Evolutionary conservation across 768 basidiomycete species (phyloP), one percentile per base, ranked within the genome.

Genomic region (Tulasnella sp.): DNA sequence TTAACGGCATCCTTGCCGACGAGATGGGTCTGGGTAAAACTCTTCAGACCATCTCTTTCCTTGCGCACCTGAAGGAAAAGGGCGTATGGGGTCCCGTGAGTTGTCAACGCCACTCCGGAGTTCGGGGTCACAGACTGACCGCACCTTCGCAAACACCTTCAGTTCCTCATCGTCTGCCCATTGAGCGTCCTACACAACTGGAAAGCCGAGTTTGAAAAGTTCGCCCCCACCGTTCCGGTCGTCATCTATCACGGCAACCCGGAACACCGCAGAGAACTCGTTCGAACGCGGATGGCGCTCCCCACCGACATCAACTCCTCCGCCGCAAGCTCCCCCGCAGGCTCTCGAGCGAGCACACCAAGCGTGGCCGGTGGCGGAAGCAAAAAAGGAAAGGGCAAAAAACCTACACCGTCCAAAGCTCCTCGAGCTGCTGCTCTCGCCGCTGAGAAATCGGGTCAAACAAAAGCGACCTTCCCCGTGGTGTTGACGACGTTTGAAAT

Each of bases 161-260:
- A 76, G 75, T 93, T 96, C 83, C 87, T 99, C 34, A 83, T 99
- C 76, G 94, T 98, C 25, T 95, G 94, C 78, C 97, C 97, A 0
- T 88, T 99, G 0, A 94, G 94, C 67, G 97, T 99, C 15, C 83
- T 98, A 19, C 91, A 96, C 80, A 97, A 96, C 79, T 98, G 96
- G 96, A 84, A 87, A 3, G 88, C 90, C 71, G 96, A 98, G 81
- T 97, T 94, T 81, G 82, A 83, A 52, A 91, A 91, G 74, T 97
- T 97, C 81, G 91, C 93, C 12, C 95, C 96, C 3, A 81, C 86
- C 17, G 93, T 96, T 54, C 92, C 95, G 7, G 90, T 95, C 0
- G 88, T 93, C 78, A 90, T 94, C 85, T 99, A 99, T 82, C 93
- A 98, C 78, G 97, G 97, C 4, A 86, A 87, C 0, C 93, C 91